Base-by-base conservation (phyloP, 1,139 yeast species). In the Scheffersomyces lignicola region DNA sequence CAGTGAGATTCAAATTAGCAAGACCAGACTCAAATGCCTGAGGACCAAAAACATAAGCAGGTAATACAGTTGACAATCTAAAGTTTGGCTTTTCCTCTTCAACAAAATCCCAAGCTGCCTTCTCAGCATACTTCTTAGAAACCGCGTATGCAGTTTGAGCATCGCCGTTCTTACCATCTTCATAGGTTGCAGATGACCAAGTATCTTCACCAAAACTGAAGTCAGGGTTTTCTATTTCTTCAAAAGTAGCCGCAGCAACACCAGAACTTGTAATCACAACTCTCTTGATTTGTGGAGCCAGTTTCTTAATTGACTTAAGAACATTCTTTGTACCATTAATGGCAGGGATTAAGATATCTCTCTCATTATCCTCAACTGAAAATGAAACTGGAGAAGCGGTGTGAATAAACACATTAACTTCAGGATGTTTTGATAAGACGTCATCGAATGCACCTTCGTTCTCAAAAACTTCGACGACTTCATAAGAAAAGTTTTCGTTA, bases 91-190 rank as follows among this genome's bases (percentile, higher is more conserved):
- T 58, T 31, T 62, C 54, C 6, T 39, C 35, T 49, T 58, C 49
- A 11, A 60, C 51, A 40, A 63, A 73, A 20, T 69, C 62, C 77
- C 78, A 72, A 14, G 68, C 71, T 1, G 69, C 63, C 40, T 49
- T 50, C 47, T 77, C 83, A 12, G 80, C 78, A 38, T 65, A 62
- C 63, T 63, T 71, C 53, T 78, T 78, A 5, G 82, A 73, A 1
- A 70, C 78, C 41, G 57, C 42, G 54, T 77, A 78, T 5, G 73
- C 81, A 18, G 38, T 36, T 7, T 42, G 35, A 5, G 60, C 55
- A 36, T 56, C 48, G 13, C 41, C 36, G 10, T 7, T 11, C n/a
- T 42, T 43, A 5, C 63, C 61, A 2, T 56, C 58, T 24, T 55
- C 60, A 34, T 47, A 52, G 27, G 52, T 41, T 24, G 58, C 51